Conservation (phyloP, 805 yeast genomes). For the Lachancea quebecensis region DNA sequence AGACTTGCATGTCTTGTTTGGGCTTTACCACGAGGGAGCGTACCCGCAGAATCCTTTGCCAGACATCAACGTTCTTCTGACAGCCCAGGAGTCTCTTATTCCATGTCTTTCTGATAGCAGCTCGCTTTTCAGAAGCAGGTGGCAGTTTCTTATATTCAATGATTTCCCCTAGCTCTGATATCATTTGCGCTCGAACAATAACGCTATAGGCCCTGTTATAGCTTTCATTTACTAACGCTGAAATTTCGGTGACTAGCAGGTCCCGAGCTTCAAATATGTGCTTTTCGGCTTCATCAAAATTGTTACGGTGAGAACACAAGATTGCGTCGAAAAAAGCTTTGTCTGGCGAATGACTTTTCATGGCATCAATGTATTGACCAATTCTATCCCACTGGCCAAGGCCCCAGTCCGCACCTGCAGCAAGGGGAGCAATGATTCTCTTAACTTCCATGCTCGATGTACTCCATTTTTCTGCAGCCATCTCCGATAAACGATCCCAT, state of each 20-base stretch:
- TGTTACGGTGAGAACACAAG: conserved; percentile 74
- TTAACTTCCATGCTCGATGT: conserved; percentile 63
- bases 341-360: conserved; percentile 91
- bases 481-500: conserved; percentile 85
- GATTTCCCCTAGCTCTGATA: conserved; percentile 93
- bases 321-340: conserved; percentile 93
- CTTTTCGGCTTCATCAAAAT: conserved; percentile 70
- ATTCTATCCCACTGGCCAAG: conserved; percentile 93
- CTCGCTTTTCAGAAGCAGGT: conserved; percentile 72
- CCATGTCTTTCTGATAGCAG: conserved; percentile 85
- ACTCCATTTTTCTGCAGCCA: conserved; percentile 84
- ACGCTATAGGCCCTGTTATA: conserved; percentile 96
- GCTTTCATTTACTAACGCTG: conserved; percentile 91
- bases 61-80: conserved; percentile 95
- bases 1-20: conserved; percentile 92
- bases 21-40: conserved; percentile 91
- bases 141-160: conserved; percentile 82
- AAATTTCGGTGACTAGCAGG: conserved; percentile 81
- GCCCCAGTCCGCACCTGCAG: conserved; percentile 99
- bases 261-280: conserved; percentile 85
- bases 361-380: conserved; percentile 83
- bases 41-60: conserved; percentile 94
- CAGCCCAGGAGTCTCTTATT: conserved; percentile 86
- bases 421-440: conserved; percentile 88
- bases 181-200: conserved; percentile 93